Conservation (phyloP, 805 yeast genomes). For the Huiozyma sinensis region DNA sequence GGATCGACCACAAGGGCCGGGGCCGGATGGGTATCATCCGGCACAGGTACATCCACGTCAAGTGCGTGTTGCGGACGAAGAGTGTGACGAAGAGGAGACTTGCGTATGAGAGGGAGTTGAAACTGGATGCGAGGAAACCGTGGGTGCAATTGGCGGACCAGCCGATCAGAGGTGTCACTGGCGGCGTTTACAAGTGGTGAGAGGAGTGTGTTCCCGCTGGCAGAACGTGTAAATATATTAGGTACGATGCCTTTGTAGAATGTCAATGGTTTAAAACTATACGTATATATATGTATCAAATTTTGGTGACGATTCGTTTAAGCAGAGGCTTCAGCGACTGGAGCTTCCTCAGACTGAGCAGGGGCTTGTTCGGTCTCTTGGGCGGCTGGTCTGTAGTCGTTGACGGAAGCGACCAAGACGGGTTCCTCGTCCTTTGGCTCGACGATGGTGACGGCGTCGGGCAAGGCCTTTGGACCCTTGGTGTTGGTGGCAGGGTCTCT, state of each 20-base stretch:
- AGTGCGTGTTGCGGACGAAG: constrained; percentile 61
- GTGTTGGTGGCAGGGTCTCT: constrained; percentile 89
- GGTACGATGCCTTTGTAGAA: neutral
- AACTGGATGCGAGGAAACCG: constrained; percentile 41
- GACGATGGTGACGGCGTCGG: constrained; percentile 85
- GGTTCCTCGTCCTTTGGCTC: constrained; percentile 93
- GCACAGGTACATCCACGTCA: constrained; percentile 71
- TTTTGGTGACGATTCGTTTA: neutral
- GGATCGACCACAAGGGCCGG: constrained; percentile 78
- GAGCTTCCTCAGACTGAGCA: constrained; percentile 14
- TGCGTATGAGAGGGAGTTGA: constrained; percentile 45
- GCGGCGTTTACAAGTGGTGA: constrained; percentile 50
- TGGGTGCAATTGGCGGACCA: constrained; percentile 36
- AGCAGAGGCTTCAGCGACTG: constrained; percentile 6
- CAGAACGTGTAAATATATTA: neutral
- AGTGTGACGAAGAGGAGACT: constrained; percentile 48
- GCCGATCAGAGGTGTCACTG: constrained; percentile 37
- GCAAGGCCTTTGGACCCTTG: constrained; percentile 82
- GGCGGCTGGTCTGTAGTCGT: constrained; percentile 46
- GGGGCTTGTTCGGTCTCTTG: constrained; percentile 10
- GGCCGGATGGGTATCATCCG: constrained; percentile 75
- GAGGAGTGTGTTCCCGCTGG: neutral
- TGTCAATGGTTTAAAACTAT: neutral
- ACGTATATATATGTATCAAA: neutral
- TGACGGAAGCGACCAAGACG: constrained; percentile 72